phyloP scores from a whole-genome alignment of 1,284 basidiomycete species.

The Ceratobasidium sp. region DNA sequence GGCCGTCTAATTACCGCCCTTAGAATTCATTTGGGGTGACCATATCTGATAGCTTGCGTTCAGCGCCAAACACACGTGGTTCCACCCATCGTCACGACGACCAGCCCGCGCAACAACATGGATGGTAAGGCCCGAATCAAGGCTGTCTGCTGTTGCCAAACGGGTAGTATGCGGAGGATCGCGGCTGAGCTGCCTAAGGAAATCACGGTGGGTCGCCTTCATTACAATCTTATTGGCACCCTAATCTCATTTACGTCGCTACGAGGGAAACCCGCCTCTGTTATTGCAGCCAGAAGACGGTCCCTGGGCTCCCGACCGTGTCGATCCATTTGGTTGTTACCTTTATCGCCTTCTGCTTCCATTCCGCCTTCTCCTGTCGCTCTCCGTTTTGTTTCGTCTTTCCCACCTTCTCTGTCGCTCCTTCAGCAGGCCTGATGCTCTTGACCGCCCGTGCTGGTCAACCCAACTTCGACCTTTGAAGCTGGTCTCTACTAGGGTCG shows the following conservation, averaged over 20 bases:
- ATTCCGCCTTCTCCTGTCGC: constrained; percentile 26
- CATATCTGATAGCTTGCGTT: too few species aligned
- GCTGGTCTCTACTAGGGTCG: constrained; percentile 34
- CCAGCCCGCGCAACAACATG: neutral
- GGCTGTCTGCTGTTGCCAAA: neutral
- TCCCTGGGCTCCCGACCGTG: constrained; percentile 17
- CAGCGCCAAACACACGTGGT: neutral
- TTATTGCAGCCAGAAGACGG: constrained; percentile 16
- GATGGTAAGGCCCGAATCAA: neutral
- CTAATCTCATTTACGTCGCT: neutral
- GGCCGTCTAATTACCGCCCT: neutral
- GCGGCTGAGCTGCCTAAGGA: too few species aligned
- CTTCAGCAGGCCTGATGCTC: constrained; percentile 40
- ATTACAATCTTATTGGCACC: neutral
- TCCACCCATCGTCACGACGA: constrained; percentile 14
- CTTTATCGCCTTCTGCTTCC: constrained; percentile 25
- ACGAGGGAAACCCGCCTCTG: neutral
- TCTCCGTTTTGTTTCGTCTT: constrained; percentile 10
- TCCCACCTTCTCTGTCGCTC: constrained; percentile 25
- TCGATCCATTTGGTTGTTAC: constrained; percentile 29
- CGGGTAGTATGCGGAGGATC: neutral
- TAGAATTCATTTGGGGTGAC: too few species aligned
- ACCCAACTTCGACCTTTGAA: constrained; percentile 38
- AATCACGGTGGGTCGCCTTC: neutral
- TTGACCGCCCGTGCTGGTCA: constrained; percentile 32